Evolutionary conservation across 2,329 filamentous ascomycete species (phyloP).

Genomic region (Penicillium sp.): DNA sequence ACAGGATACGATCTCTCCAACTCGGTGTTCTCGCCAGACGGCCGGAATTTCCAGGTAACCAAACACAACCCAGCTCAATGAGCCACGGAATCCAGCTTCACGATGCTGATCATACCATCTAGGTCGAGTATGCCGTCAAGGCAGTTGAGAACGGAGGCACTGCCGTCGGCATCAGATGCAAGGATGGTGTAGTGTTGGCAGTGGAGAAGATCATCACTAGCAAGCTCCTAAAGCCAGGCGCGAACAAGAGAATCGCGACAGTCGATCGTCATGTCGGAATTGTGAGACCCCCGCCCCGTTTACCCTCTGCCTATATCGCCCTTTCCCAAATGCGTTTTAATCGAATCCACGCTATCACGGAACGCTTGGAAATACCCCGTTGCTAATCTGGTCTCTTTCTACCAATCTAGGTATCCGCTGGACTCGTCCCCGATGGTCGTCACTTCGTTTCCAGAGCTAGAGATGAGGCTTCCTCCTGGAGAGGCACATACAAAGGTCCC

Average conservation of each 20-base stretch:
- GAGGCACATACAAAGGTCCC: constrained; percentile 88
- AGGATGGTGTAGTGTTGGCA: constrained; percentile 92
- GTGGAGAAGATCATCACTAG: constrained; percentile 95
- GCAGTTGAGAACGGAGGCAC: constrained; percentile 98
- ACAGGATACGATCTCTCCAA: constrained; percentile 99
- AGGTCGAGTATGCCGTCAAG: constrained; percentile 95
- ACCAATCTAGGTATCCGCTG: constrained; percentile 73
- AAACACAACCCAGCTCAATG: not conserved
- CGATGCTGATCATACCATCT: constrained; percentile 18
- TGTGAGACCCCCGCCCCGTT: constrained; percentile 54
- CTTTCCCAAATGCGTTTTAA: not conserved
- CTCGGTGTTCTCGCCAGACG: constrained; percentile 98
- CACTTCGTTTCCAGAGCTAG: constrained; percentile 93
- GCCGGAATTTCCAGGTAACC: constrained; percentile 90
- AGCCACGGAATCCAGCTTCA: not conserved
- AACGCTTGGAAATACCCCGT: not conserved
- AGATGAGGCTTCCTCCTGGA: constrained; percentile 89
- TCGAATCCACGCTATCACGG: not conserved
- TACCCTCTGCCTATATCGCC: not conserved
- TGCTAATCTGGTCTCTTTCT: not conserved
- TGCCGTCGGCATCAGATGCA: constrained; percentile 92
- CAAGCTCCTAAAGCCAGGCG: constrained; percentile 89
- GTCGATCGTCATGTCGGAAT: constrained; percentile 91
- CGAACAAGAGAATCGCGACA: constrained; percentile 96
- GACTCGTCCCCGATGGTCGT: constrained; percentile 89